phyloP scores from a whole-genome alignment of 2,329 filamentous ascomycete genomes.

The Stagonosporopsis rhizophila region DNA sequence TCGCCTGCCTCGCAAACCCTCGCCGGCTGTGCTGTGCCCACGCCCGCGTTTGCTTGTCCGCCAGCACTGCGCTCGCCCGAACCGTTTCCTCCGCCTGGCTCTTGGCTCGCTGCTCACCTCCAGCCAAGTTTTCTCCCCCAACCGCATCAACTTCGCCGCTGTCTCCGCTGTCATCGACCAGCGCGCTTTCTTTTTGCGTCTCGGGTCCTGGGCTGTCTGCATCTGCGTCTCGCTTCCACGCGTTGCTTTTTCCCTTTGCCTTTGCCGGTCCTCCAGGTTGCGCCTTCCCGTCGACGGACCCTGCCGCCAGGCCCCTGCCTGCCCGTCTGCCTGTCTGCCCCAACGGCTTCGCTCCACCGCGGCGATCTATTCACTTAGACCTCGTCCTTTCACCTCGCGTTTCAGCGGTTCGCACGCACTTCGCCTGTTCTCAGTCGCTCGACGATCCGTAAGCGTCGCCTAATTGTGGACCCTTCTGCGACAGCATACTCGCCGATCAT shows the following conservation, averaged over 20 bases:
- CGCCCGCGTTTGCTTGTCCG: slow-evolving; percentile 10
- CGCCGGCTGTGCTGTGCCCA: slow-evolving; percentile 23
- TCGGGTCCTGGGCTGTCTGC: slow-evolving; percentile 19
- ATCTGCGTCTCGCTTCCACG: slow-evolving; percentile 24
- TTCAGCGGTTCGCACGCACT: slow-evolving; percentile 24
- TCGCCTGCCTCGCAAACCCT: slow-evolving; percentile 5
- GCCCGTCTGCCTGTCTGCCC: slow-evolving; percentile 19
- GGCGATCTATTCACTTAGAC: slow-evolving; percentile 52
- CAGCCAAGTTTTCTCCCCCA: background rate
- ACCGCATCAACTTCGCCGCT: slow-evolving; percentile 9
- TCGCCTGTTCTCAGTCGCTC: slow-evolving; percentile 9
- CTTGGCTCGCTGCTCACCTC: slow-evolving; percentile 16
- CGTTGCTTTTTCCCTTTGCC: slow-evolving; percentile 24
- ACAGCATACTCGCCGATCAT: slow-evolving; percentile 18
- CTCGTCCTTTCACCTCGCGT: slow-evolving; percentile 42
- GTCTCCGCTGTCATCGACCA: slow-evolving; percentile 6
- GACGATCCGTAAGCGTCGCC: slow-evolving; percentile 27
- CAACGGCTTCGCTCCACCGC: slow-evolving; percentile 27
- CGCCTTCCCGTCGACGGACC: slow-evolving; percentile 20
- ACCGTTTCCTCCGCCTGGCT: slow-evolving; percentile 6
- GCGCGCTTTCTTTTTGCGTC: slow-evolving; percentile 14
- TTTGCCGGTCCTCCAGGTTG: slow-evolving; percentile 1
- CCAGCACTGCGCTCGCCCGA: background rate
- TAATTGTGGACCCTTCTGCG: slow-evolving; percentile 23
- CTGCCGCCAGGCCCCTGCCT: slow-evolving; percentile 15